Conservation (phyloP, 352 stramenopile genomes). For the Blastocystis sp. region DNA sequence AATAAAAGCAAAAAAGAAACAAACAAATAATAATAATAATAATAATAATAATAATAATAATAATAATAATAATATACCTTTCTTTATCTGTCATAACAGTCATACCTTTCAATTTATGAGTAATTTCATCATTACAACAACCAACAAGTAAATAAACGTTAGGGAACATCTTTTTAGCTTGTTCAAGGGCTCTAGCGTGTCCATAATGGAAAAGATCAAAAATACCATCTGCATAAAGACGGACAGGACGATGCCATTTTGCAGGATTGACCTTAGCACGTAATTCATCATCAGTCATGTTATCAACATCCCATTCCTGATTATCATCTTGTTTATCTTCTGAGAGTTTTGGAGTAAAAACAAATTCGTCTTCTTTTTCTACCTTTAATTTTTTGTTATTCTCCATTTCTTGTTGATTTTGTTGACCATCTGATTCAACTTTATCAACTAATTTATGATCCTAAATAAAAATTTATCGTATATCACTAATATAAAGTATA, state of each 20-base stretch:
- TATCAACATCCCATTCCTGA: constrained; percentile 10
- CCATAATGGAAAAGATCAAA: constrained; percentile 68
- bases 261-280: constrained; percentile 31
- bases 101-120: constrained; percentile 60
- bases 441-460: too few relatives aligned
- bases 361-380: too few relatives aligned
- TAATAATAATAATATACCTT: constrained; percentile 50
- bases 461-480: too few relatives aligned
- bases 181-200: constrained; percentile 56
- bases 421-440: too few relatives aligned
- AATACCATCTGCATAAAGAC: constrained; percentile 62
- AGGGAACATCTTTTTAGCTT: constrained; percentile 61
- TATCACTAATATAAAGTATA: too few relatives aligned
- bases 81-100: constrained; percentile 65
- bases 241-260: constrained; percentile 45
- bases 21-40: too few relatives aligned
- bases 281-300: constrained; percentile 37
- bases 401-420: too few relatives aligned
- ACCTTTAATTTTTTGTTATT: constrained; percentile 19
- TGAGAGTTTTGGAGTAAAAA: too few relatives aligned
- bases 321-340: neutral
- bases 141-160: constrained; percentile 62
- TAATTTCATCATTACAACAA: constrained; percentile 61
- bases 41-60: too few relatives aligned
- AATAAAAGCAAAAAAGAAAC: too few relatives aligned